These are phyloP conservation scores for Penicillium samsonianum DNA, from an alignment of 495 filamentous ascomycete species.

Conservation along the genomic window DNA sequence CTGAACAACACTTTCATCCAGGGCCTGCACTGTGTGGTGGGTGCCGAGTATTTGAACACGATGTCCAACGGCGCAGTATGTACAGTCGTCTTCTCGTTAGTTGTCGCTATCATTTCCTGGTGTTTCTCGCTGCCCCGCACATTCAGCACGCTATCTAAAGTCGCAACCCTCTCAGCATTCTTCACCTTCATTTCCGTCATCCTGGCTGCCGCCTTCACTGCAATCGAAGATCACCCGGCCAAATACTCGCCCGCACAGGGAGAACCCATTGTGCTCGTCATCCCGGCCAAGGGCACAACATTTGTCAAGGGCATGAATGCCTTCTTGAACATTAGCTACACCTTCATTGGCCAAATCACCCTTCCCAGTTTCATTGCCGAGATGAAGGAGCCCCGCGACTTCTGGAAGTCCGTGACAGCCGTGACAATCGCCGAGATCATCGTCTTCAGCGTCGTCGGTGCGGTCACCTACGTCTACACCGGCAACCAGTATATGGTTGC, in stretches of 20 bases:
- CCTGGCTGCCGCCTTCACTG: slow-evolving; percentile 76
- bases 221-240: slow-evolving; percentile 66
- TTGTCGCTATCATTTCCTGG: slow-evolving; percentile 70
- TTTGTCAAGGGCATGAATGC: slow-evolving; percentile 79
- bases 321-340: slow-evolving; percentile 89
- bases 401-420: slow-evolving; percentile 85
- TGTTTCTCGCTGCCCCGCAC: slow-evolving; percentile 79
- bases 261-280: slow-evolving; percentile 59
- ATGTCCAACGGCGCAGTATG: slow-evolving; percentile 66
- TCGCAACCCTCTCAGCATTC: slow-evolving; percentile 73
- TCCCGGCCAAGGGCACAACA: slow-evolving; percentile 69
- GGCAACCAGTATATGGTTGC: slow-evolving; percentile 80
- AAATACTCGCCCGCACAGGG: slow-evolving; percentile 58
- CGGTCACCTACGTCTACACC: slow-evolving; percentile 76
- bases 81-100: slow-evolving; percentile 71
- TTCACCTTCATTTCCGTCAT: slow-evolving; percentile 87
- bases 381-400: slow-evolving; percentile 83
- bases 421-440: slow-evolving; percentile 85
- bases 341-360: slow-evolving; percentile 91
- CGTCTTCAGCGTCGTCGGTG: slow-evolving; percentile 74
- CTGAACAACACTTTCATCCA: slow-evolving; percentile 90
- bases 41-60: slow-evolving; percentile 82
- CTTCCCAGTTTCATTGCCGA: slow-evolving; percentile 90
- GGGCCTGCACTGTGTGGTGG: slow-evolving; percentile 77
- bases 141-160: slow-evolving; percentile 71